Percentiles rank a stretch among this genome's conserved stretches.
phyloP scores from a whole-genome alignment of 2,329 filamentous ascomycete species.

The Plectosphaerella plurivora region DNA sequence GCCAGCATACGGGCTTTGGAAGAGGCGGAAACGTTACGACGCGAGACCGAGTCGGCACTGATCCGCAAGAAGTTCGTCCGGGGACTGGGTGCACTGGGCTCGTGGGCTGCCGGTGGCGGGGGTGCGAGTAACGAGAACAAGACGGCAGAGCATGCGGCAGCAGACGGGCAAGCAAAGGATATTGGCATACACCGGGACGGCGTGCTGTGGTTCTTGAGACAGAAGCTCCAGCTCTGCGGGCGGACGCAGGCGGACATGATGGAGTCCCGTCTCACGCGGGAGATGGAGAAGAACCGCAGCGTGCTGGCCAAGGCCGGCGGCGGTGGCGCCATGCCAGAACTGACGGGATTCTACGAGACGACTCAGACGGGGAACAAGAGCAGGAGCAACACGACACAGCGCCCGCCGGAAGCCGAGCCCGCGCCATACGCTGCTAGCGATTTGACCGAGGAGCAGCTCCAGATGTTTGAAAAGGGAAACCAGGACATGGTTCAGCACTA shows the following conservation, averaged over 20 bases:
- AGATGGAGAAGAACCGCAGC: slow-evolving; percentile 86
- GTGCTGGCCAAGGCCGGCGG: slow-evolving; percentile 66
- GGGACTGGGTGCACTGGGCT: slow-evolving; percentile 58
- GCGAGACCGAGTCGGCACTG: slow-evolving; percentile 67
- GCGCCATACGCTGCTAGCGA: slow-evolving; percentile 28
- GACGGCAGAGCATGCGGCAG: slow-evolving; percentile 62
- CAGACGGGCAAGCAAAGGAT: slow-evolving; percentile 66
- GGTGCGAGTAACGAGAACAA: slow-evolving; percentile 42
- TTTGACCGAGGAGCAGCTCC: slow-evolving; percentile 78
- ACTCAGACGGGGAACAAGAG: slow-evolving; percentile 12
- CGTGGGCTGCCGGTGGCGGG: slow-evolving; percentile 64
- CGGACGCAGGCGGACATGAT: slow-evolving; percentile 86
- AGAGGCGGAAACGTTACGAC: slow-evolving; percentile 76
- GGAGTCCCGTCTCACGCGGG: slow-evolving; percentile 77
- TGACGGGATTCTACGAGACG: slow-evolving; percentile 15
- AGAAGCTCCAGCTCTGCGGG: slow-evolving; percentile 70
- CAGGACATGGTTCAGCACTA: slow-evolving; percentile 90
- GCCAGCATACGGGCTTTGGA: slow-evolving; percentile 73
- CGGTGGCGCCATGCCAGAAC: slow-evolving; percentile 16
- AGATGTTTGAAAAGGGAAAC: slow-evolving; percentile 92
- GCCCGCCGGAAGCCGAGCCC: slow-evolving; percentile 15
- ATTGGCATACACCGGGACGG: slow-evolving; percentile 71
- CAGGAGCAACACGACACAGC: slow-evolving; percentile 2
- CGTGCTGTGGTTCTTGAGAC: slow-evolving; percentile 76
- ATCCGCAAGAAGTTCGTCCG: slow-evolving; percentile 66